Conservation (phyloP, 495 filamentous ascomycete species). For the Friedmanniomyces simplex region DNA sequence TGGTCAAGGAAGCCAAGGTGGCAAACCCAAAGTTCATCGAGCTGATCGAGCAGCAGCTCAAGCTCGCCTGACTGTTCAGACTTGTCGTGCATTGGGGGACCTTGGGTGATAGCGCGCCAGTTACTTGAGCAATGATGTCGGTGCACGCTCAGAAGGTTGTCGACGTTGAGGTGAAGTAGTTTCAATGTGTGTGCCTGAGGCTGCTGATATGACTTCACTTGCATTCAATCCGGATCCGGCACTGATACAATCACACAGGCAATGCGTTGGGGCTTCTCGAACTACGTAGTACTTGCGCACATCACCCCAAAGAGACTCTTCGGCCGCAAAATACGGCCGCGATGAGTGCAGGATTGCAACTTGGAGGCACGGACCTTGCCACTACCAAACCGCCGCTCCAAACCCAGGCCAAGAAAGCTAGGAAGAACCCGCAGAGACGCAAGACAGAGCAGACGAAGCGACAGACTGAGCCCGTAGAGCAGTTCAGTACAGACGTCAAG, state of each 20-base stretch:
- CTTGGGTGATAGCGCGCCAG: too few species aligned
- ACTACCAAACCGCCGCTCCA: background rate
- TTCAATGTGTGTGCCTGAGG: too few species aligned
- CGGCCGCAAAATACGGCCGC: too few species aligned
- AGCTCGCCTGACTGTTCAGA: background rate
- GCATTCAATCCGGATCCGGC: too few species aligned
- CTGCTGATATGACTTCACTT: too few species aligned
- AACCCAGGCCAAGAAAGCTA: background rate
- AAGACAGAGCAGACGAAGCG: background rate
- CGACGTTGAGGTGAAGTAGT: too few species aligned
- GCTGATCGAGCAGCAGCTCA: background rate
- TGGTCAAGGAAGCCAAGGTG: conserved; percentile 62
- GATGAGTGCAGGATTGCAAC: background rate
- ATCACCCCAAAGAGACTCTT: too few species aligned
- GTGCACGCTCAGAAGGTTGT: too few species aligned
- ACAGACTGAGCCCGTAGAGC: background rate
- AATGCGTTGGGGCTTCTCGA: too few species aligned
- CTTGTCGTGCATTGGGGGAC: background rate
- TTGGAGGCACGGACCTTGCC: background rate
- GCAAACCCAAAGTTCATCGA: conserved; percentile 57
- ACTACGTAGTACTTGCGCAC: too few species aligned
- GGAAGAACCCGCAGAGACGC: background rate
- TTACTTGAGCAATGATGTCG: too few species aligned
- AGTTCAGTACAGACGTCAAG: background rate
- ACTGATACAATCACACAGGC: too few species aligned